A percentile compares a stretch with the other conserved stretches of the same genome.
Evolutionary conservation across 2,329 filamentous ascomycete species (phyloP).

Genomic region (Aspergillus fijiensis): DNA sequence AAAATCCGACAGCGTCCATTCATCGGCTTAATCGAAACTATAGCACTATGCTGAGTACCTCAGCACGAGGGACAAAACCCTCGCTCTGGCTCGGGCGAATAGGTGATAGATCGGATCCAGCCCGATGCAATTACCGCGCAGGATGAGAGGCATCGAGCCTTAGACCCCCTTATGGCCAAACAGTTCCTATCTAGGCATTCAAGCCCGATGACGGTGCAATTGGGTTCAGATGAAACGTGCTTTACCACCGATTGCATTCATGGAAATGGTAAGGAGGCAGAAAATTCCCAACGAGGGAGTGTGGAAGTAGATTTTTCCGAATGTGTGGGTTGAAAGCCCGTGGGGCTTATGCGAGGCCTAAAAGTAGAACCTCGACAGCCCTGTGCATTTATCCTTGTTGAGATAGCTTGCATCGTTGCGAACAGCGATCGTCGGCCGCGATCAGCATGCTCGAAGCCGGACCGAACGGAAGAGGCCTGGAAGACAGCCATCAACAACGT

Average conservation of each 20-base stretch:
- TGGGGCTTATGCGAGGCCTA: background rate
- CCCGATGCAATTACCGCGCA: background rate
- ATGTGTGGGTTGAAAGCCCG: background rate
- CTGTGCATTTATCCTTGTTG: background rate
- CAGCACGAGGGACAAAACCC: background rate
- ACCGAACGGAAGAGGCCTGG: background rate
- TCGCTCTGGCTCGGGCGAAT: background rate
- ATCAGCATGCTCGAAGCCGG: background rate
- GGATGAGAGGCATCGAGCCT: background rate
- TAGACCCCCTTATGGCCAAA: too few relatives aligned
- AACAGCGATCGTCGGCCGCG: background rate
- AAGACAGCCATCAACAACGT: background rate
- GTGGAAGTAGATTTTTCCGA: background rate
- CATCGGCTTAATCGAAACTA: too few relatives aligned
- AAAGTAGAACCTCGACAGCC: background rate
- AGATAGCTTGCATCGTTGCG: background rate
- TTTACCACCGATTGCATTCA: background rate
- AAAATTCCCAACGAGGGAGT: background rate
- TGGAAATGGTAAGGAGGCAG: background rate
- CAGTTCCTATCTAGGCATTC: background rate
- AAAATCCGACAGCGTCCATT: too few relatives aligned
- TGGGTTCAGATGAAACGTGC: background rate
- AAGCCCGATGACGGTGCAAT: background rate
- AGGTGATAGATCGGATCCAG: background rate
- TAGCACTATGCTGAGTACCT: too few relatives aligned